phyloP scores from a whole-genome alignment of 139 green algal species.

The Chlamydomonas asymmetrica region DNA sequence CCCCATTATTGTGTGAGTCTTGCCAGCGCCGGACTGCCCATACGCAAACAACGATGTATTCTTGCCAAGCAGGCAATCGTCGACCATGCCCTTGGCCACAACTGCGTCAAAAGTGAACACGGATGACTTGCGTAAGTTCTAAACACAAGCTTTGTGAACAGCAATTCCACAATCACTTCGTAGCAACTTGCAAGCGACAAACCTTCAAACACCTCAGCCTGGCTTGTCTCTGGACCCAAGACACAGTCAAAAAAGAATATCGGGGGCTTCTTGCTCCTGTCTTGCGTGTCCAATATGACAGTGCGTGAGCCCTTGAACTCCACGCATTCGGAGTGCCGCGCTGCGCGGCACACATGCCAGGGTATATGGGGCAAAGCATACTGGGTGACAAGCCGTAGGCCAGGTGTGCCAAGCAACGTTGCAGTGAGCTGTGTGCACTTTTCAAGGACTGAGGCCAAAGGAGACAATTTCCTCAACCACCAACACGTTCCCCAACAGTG shows the following conservation, averaged over 20 bases:
- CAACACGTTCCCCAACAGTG: background rate
- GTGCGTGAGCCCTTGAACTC: conserved; percentile 12
- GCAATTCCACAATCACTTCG: background rate
- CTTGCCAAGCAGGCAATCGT: conserved; percentile 76
- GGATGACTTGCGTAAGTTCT: background rate
- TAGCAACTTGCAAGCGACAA: background rate
- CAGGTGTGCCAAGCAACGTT: background rate
- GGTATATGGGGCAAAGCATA: too few relatives aligned
- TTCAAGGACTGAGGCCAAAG: too few relatives aligned
- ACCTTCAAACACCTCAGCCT: conserved; percentile 68
- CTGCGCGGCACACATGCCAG: conserved; percentile 9
- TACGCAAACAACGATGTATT: conserved; percentile 85
- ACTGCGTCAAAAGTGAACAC: conserved; percentile 36
- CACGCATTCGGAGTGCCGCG: conserved; percentile 38
- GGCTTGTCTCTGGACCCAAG: conserved; percentile 31
- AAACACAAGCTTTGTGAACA: background rate
- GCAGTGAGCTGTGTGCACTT: background rate
- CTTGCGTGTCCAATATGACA: conserved; percentile 22
- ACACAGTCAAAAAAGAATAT: conserved; percentile 65
- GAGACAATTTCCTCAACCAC: background rate
- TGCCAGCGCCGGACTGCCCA: conserved; percentile 75
- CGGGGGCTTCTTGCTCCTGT: conserved; percentile 14
- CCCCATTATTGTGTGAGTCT: conserved; percentile 80
- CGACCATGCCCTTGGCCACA: conserved; percentile 63
- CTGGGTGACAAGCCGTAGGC: too few relatives aligned